These are phyloP conservation scores for Nakazawaea pomicola DNA, from an alignment of 805 yeast species.

Conservation along the genomic window DNA sequence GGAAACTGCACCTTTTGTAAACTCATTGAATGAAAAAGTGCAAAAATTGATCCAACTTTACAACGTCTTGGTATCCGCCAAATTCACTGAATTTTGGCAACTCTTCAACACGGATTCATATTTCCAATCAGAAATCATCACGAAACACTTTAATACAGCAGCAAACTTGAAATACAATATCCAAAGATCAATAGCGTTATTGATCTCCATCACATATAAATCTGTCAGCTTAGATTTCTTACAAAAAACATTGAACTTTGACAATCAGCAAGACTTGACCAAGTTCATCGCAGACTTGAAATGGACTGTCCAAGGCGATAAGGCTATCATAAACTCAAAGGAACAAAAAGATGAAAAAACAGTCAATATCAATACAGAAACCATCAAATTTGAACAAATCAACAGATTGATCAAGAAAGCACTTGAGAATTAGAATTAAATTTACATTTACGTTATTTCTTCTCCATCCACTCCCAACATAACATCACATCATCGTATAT, in stretches of 20 bases:
- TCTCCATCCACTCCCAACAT: no score
- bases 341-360: slow-evolving; percentile 10
- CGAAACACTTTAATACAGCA: slow-evolving; percentile 4
- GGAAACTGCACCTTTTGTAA: slow-evolving; percentile 12
- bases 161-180: slow-evolving; percentile 10
- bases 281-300: slow-evolving; percentile 7
- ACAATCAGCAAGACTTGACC: slow-evolving; percentile 2
- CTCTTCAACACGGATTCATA: slow-evolving; percentile 7
- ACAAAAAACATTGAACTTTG: slow-evolving; percentile 7
- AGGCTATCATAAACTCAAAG: slow-evolving; percentile 2
- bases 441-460: no score
- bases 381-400: slow-evolving; percentile 13
- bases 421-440: slow-evolving; percentile 10
- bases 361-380: slow-evolving; percentile 12
- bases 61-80: slow-evolving; percentile 5
- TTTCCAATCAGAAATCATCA: slow-evolving; percentile 5
- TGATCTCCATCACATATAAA: slow-evolving; percentile 11
- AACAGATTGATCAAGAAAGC: slow-evolving; percentile 13
- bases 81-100: slow-evolving; percentile 13
- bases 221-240: slow-evolving; percentile 8
- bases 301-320: slow-evolving; percentile 9
- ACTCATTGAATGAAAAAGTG: slow-evolving; percentile 13
- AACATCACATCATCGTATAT: neutral
- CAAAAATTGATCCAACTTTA: slow-evolving; percentile 12
- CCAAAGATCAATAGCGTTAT: slow-evolving; percentile 9